A percentile compares a stretch with the other conserved stretches of the same genome.
Conservation (phyloP, 2,329 filamentous ascomycete genomes). For the Fusarium metavorans region DNA sequence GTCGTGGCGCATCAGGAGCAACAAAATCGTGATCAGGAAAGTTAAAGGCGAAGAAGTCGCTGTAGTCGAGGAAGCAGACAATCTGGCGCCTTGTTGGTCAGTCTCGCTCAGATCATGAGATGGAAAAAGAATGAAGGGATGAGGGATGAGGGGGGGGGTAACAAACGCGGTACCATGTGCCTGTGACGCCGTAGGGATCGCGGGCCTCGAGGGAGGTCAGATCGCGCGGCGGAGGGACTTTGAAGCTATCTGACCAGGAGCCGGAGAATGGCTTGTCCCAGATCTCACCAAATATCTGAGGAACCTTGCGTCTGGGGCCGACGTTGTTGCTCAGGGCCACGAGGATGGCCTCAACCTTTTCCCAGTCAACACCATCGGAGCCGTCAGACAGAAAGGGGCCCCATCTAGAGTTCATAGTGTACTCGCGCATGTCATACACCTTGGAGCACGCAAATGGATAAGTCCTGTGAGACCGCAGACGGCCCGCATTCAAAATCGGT, state of each 20-base stretch:
- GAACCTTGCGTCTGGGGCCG: constrained; percentile 58
- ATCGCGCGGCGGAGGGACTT: constrained; percentile 52
- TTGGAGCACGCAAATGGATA: constrained; percentile 74
- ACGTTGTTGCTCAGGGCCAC: constrained; percentile 76
- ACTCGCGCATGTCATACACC: constrained; percentile 80
- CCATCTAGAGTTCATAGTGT: constrained; percentile 72
- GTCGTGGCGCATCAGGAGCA: constrained; percentile 58
- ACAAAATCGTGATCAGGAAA: constrained; percentile 63
- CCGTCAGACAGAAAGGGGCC: constrained; percentile 78
- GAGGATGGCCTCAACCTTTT: constrained; percentile 82
- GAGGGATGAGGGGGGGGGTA: neutral
- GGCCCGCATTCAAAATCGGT: constrained; percentile 60
- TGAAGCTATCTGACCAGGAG: constrained; percentile 63
- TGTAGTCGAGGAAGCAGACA: constrained; percentile 72
- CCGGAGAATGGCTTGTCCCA: constrained; percentile 70
- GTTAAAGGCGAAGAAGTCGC: constrained; percentile 79
- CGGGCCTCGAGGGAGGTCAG: constrained; percentile 60
- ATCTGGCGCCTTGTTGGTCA: constrained; percentile 48
- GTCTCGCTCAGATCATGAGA: neutral
- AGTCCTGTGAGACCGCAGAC: constrained; percentile 51
- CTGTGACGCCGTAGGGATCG: constrained; percentile 79
- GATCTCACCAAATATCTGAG: constrained; percentile 61
- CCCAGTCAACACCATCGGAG: constrained; percentile 77
- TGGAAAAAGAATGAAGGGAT: neutral
- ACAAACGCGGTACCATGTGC: constrained; percentile 76